A percentile compares a stretch with the other conserved stretches of the same genome.
These are phyloP conservation scores for Colletotrichum tamarilloi DNA, from an alignment of 2,329 filamentous ascomycete species.

Conservation along the genomic window DNA sequence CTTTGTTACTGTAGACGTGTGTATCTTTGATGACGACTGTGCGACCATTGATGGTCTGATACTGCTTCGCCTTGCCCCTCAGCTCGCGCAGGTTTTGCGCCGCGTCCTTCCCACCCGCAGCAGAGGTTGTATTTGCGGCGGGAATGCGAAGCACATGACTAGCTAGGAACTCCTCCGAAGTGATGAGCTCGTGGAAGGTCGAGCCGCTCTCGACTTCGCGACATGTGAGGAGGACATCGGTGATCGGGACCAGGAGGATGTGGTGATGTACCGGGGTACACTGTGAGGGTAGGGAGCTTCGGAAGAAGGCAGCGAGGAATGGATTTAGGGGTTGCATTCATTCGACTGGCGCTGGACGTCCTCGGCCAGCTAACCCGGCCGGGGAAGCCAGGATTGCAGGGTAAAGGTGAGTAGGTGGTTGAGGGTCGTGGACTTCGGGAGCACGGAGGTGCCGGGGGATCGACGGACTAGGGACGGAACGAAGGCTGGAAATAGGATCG, in stretches of 20 bases:
- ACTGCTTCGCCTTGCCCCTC: constrained; percentile 93
- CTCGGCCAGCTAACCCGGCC: constrained; percentile 35
- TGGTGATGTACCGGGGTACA: constrained; percentile 92
- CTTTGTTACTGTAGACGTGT: constrained; percentile 95
- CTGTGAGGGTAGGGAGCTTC: constrained; percentile 91
- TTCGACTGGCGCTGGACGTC: constrained; percentile 36
- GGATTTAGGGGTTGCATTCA: constrained; percentile 97
- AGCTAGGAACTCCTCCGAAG: constrained; percentile 92
- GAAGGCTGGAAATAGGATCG: neutral
- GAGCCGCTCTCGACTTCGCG: constrained; percentile 88
- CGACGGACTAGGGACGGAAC: neutral
- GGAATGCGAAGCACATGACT: constrained; percentile 96
- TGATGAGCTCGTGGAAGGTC: constrained; percentile 81
- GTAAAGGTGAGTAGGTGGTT: neutral
- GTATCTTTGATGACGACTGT: constrained; percentile 96
- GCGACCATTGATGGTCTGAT: constrained; percentile 90
- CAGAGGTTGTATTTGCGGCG: constrained; percentile 52
- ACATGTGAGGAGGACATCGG: constrained; percentile 88
- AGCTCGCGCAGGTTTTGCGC: constrained; percentile 81
- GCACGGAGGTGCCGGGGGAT: constrained; percentile 19
- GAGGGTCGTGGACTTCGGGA: constrained; percentile 4
- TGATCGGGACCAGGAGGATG: constrained; percentile 92
- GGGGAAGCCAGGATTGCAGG: constrained; percentile 36
- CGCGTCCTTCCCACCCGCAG: constrained; percentile 65
- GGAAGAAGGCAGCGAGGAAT: constrained; percentile 98